These are phyloP conservation scores for Macrophomina phaseolina DNA, from an alignment of 2,329 filamentous ascomycete genomes.

Conservation along the genomic window DNA sequence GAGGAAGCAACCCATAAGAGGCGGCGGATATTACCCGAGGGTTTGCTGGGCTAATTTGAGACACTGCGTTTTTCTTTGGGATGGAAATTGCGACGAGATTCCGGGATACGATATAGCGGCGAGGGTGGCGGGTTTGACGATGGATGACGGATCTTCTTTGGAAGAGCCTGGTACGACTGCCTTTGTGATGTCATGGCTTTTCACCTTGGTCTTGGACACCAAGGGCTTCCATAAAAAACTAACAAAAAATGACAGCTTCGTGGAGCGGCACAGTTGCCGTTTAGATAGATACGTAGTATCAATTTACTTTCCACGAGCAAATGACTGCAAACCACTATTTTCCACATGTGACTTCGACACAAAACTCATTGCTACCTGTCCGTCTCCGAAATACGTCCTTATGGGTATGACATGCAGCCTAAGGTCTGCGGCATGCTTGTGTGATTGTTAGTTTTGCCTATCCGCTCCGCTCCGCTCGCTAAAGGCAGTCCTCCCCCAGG, in stretches of 20 bases:
- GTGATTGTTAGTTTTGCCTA: too few species aligned
- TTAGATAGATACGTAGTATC: constrained; percentile 19
- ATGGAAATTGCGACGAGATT: constrained; percentile 23
- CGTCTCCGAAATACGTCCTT: too few species aligned
- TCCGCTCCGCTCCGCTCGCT: constrained; percentile 22
- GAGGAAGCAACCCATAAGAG: constrained; percentile 19
- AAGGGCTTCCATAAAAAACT: constrained; percentile 2
- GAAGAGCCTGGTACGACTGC: constrained; percentile 25
- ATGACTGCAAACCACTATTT: too few species aligned
- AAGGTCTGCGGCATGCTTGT: too few species aligned
- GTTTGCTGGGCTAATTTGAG: constrained; percentile 26
- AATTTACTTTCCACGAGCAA: constrained; percentile 15
- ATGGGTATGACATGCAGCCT: too few species aligned
- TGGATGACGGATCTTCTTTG: constrained; percentile 19
- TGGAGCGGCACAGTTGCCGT: not conserved
- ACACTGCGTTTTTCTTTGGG: constrained; percentile 15
- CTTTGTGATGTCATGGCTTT: constrained; percentile 26
- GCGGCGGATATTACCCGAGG: constrained; percentile 6
- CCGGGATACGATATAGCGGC: constrained; percentile 16
- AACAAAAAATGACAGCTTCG: constrained; percentile 8
- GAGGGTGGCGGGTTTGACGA: constrained; percentile 20
- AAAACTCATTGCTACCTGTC: too few species aligned
- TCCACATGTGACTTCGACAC: too few species aligned
- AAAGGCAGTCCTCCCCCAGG: not conserved
- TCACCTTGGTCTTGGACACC: constrained; percentile 1